Base-by-base conservation (phyloP, 441 rosid genomes). In the Gossypium schwendimanii region DNA sequence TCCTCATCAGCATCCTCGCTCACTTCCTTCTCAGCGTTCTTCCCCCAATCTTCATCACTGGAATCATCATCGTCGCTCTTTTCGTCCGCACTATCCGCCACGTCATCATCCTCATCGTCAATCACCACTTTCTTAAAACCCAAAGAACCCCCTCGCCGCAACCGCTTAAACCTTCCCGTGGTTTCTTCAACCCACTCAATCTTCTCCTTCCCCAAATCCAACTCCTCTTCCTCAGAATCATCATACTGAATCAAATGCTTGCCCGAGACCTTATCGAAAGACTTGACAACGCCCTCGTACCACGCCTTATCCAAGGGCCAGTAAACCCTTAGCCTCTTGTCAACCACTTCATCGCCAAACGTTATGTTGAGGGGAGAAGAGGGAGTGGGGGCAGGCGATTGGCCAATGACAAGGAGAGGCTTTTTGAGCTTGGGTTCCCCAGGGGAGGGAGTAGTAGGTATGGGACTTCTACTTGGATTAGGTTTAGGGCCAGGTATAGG, bases 281-380 rank as follows among this genome's bases (percentile, higher is more conserved):
- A 83, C 53, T 68, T 77, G 53, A 91, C 90, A 23, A 17, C 68
- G 71, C 97, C 99, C 57, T 91, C 94, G 68, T 91, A 96, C 98
- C 97, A 91, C 69, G 73, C 78, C 81, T 88, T 82, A 80, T 96
- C 98, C 88, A 96, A 73, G 67, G 99, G 98, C 99, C 99, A 96
- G 76, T 83, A 91, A 83, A 96, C 90, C 86, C 82, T 84, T 75
- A 96, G 69, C 79, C 90, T 81, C 88, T 76, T 88, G 6, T 81
- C 89, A 53, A 90, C 75, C 6, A 87, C 96, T 81, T 91, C 97
- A 8, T 77, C 81, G 0, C 88, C 96, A 76, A 75, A 87, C 3
- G 79, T 76, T 65, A 44, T 70, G 10, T 31, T 80, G 15, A 66
- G 24, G 20, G 82, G 72, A 33, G 79, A 71, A 50, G 85, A 73